phyloP scores from a whole-genome alignment of 192 early-diverging fungal species.

The Backusella morwellensis region DNA sequence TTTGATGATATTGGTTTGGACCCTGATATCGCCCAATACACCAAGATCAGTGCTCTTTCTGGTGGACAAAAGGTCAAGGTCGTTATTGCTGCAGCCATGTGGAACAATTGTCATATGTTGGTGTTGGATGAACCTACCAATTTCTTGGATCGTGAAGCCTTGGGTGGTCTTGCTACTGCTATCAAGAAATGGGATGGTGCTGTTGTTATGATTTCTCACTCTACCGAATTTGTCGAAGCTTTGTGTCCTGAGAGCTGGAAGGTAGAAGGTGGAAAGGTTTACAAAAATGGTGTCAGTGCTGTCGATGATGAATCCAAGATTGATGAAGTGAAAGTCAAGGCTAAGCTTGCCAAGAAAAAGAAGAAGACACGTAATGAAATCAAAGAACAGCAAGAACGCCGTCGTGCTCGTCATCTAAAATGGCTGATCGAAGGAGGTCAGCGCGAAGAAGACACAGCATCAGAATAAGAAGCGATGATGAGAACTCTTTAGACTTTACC shows the following conservation, averaged over 20 bases:
- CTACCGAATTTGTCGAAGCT: constrained; percentile 67
- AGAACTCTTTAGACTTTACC: too few species aligned
- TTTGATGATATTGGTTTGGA: constrained; percentile 73
- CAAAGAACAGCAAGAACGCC: constrained; percentile 46
- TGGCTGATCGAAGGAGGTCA: constrained; percentile 40
- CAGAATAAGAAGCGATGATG: too few species aligned
- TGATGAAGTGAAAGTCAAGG: constrained; percentile 46
- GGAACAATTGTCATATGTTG: constrained; percentile 83
- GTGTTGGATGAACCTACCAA: constrained; percentile 69
- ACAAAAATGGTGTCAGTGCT: constrained; percentile 41
- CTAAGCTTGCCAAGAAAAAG: constrained; percentile 52
- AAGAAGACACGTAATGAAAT: constrained; percentile 56
- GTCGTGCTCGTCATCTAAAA: constrained; percentile 47
- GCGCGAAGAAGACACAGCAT: constrained; percentile 27
- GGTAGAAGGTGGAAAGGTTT: constrained; percentile 54
- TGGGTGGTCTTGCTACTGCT: constrained; percentile 71
- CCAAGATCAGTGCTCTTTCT: constrained; percentile 72
- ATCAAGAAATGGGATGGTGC: constrained; percentile 74
- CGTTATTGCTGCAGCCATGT: constrained; percentile 81
- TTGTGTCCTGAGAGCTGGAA: constrained; percentile 72
- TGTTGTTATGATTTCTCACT: constrained; percentile 83
- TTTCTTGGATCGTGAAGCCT: constrained; percentile 75
- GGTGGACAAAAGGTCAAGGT: constrained; percentile 89
- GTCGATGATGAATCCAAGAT: constrained; percentile 42
- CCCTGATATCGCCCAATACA: constrained; percentile 75